A percentile compares a stretch with the other conserved stretches of the same genome.
Evolutionary conservation across 2,329 filamentous ascomycete genomes (phyloP).

Genomic region (Clathrospora elynae): DNA sequence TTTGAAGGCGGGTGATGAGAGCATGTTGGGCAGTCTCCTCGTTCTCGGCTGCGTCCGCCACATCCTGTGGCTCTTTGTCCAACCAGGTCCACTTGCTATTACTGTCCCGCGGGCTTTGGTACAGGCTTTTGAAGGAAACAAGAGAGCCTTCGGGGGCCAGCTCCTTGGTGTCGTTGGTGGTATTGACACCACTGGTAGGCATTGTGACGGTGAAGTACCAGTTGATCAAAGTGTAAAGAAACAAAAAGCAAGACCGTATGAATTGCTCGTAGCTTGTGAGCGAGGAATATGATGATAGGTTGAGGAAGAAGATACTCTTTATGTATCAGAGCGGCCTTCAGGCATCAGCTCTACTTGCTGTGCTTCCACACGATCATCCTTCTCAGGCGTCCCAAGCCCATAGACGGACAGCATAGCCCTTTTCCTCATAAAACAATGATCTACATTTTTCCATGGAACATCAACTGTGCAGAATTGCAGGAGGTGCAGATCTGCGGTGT

Average conservation of each 20-base stretch:
- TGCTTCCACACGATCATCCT: background rate
- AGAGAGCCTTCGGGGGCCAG: conserved; percentile 22
- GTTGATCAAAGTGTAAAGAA: background rate
- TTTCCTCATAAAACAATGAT: background rate
- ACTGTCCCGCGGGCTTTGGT: conserved; percentile 30
- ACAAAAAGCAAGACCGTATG: background rate
- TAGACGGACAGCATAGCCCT: too few species aligned
- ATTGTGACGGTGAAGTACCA: conserved; percentile 1
- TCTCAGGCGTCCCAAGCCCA: conserved; percentile 3
- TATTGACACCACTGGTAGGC: conserved; percentile 11
- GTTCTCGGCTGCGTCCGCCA: conserved; percentile 57
- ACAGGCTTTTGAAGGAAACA: conserved; percentile 27
- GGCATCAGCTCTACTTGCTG: background rate
- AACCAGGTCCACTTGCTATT: conserved; percentile 36
- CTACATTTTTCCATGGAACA: background rate
- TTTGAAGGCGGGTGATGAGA: conserved; percentile 47
- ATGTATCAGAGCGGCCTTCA: background rate
- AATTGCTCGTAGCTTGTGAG: background rate
- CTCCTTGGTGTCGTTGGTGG: conserved; percentile 4
- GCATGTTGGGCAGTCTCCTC: conserved; percentile 65
- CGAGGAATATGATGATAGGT: background rate
- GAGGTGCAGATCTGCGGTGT: too few species aligned
- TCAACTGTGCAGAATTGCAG: too few species aligned
- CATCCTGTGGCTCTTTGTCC: conserved; percentile 31
- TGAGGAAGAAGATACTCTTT: background rate